These are phyloP conservation scores for Heterobasidion annosum DNA, from an alignment of 1,284 basidiomycete genomes.

Conservation along the genomic window DNA sequence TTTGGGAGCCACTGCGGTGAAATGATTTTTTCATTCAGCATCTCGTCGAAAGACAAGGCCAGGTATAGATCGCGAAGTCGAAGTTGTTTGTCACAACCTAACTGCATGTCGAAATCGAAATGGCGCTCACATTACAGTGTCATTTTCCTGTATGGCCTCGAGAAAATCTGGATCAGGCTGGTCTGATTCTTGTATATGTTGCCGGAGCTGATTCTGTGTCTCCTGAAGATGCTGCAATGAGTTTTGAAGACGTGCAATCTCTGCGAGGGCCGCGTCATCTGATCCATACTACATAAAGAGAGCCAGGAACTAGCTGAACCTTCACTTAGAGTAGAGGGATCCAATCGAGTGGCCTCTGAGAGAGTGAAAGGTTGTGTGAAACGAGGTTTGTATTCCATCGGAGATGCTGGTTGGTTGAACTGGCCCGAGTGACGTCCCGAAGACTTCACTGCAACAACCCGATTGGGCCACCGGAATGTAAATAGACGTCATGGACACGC, in stretches of 20 bases:
- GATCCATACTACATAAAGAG: neutral
- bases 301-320: slow-evolving; percentile 29
- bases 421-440: no score
- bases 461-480: no score
- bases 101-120: no score
- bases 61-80: neutral
- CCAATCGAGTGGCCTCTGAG: slow-evolving; percentile 54
- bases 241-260: slow-evolving; percentile 68
- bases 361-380: slow-evolving; percentile 73
- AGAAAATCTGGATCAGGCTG: slow-evolving; percentile 31
- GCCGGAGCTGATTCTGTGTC: slow-evolving; percentile 54
- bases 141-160: slow-evolving; percentile 45
- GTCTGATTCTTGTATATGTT: slow-evolving; percentile 26
- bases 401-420: no score
- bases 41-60: neutral
- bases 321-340: slow-evolving; percentile 60
- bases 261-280: slow-evolving; percentile 26
- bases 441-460: no score
- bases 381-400: slow-evolving; percentile 28
- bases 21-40: neutral
- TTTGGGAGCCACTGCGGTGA: slow-evolving; percentile 53
- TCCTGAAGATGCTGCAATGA: slow-evolving; percentile 55
- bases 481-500: no score
- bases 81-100: neutral
- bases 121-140: slow-evolving; percentile 37